Conservation (phyloP, 768 basidiomycete genomes). For the Gymnopilus junonius region DNA sequence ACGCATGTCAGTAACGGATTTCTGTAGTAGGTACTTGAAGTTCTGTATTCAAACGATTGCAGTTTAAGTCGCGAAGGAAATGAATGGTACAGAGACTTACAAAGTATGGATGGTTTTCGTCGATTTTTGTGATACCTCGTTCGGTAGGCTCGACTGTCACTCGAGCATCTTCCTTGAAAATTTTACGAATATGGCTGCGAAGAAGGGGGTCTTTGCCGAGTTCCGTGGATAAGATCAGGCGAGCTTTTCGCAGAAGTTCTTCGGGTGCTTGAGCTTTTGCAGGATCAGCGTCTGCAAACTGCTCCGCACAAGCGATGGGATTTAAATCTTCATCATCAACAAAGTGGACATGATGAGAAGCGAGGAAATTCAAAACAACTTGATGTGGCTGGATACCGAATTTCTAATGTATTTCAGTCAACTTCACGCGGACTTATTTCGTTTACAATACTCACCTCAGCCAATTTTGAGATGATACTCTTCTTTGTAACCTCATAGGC, state of each 20-base stretch:
- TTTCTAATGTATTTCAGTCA: slow-evolving; percentile 49
- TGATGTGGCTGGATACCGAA: slow-evolving; percentile 85
- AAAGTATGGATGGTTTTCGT: slow-evolving; percentile 72
- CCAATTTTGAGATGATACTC: slow-evolving; percentile 75
- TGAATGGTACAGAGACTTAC: slow-evolving; percentile 43
- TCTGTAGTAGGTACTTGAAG: slow-evolving; percentile 92
- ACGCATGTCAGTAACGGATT: slow-evolving; percentile 72
- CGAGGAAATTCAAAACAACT: slow-evolving; percentile 83
- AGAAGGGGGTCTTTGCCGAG: slow-evolving; percentile 92
- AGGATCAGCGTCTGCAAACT: slow-evolving; percentile 77
- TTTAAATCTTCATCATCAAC: slow-evolving; percentile 82
- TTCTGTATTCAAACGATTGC: slow-evolving; percentile 51
- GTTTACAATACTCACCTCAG: slow-evolving; percentile 58
- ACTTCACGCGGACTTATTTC: not conserved
- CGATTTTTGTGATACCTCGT: slow-evolving; percentile 77
- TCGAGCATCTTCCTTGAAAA: slow-evolving; percentile 75
- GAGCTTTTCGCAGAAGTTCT: slow-evolving; percentile 72
- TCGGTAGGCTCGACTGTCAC: slow-evolving; percentile 89
- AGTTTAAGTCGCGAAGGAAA: not conserved
- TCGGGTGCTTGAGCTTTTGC: slow-evolving; percentile 60
- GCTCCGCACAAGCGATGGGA: slow-evolving; percentile 84
- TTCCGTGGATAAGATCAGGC: slow-evolving; percentile 87
- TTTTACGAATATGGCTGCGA: slow-evolving; percentile 72
- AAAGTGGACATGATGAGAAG: slow-evolving; percentile 62
- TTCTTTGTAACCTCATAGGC: slow-evolving; percentile 86